Evolutionary conservation across 371 early-diverging fungal genomes (phyloP).

Genomic region (Chytridium lagenaria): DNA sequence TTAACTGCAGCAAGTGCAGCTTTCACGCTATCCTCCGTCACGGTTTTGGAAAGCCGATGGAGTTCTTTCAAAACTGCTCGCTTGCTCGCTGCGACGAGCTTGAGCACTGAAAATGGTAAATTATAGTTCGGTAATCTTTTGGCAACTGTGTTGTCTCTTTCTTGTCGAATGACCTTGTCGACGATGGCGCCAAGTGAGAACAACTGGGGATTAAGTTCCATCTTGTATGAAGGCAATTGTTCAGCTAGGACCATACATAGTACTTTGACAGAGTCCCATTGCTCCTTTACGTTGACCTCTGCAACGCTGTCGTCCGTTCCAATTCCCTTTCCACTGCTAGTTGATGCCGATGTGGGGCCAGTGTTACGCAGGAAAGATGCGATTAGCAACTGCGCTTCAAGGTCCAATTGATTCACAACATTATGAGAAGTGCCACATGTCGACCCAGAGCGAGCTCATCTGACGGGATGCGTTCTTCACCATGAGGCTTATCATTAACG

Average conservation of each 20-base stretch:
- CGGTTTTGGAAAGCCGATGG: background rate
- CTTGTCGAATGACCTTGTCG: background rate
- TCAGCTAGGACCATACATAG: conserved; percentile 9
- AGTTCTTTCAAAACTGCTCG: background rate
- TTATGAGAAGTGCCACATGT: too few species aligned
- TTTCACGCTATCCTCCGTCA: conserved; percentile 1
- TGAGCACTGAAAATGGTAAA: conserved; percentile 30
- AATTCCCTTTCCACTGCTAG: too few species aligned
- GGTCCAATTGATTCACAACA: too few species aligned
- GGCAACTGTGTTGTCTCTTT: conserved; percentile 9
- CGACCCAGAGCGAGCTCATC: too few species aligned
- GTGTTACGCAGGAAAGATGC: too few species aligned
- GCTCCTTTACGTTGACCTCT: too few species aligned
- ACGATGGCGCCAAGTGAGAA: background rate
- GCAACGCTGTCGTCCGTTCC: too few species aligned
- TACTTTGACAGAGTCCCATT: conserved; percentile 19
- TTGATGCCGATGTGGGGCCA: too few species aligned
- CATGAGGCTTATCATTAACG: too few species aligned
- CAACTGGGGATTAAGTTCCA: background rate
- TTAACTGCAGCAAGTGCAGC: background rate
- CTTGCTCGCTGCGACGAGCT: conserved; percentile 31
- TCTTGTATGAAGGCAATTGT: too few species aligned
- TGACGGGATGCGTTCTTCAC: too few species aligned
- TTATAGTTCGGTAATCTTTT: conserved; percentile 24
- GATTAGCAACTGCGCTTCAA: too few species aligned